These are phyloP conservation scores for Phytopythium delawarense DNA, from an alignment of 352 stramenopile species.

Conservation along the genomic window DNA sequence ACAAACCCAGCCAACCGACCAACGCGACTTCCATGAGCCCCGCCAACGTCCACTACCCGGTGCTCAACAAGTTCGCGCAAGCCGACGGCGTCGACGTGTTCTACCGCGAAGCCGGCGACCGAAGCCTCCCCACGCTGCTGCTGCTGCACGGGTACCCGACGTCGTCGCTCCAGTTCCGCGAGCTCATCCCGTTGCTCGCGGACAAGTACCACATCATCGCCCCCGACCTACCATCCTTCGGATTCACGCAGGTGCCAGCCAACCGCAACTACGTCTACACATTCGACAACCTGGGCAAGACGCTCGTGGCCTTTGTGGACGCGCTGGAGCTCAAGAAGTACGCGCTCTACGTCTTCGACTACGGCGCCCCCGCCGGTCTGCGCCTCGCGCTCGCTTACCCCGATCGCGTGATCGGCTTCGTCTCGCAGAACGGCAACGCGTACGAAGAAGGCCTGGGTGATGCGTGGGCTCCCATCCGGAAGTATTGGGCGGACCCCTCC, in stretches of 20 bases:
- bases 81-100: slow-evolving; percentile 3
- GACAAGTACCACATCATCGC: slow-evolving; percentile 6
- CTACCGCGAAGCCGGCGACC: slow-evolving; percentile 5
- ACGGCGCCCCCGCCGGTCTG: slow-evolving; percentile 1
- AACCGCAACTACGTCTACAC: slow-evolving; percentile 4
- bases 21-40: not conserved
- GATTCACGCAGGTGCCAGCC: slow-evolving; percentile 2
- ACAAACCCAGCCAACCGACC: not conserved
- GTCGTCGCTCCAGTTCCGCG: slow-evolving; percentile 5
- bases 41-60: not conserved
- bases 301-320: slow-evolving; percentile 1
- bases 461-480: slow-evolving; percentile 1
- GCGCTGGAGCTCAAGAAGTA: not conserved
- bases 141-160: slow-evolving; percentile 4
- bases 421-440: slow-evolving; percentile 7
- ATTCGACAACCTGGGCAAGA: slow-evolving; percentile 5
- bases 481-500: not conserved
- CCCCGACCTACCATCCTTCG: slow-evolving; percentile 1
- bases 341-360: slow-evolving; percentile 7
- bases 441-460: slow-evolving; percentile 5
- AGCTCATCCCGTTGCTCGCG: slow-evolving; percentile 2
- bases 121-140: not conserved
- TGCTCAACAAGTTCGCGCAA: not conserved
- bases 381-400: slow-evolving; percentile 4
- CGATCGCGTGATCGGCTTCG: not conserved